Base-by-base conservation (phyloP, 208 protist species). In the Crithidia bombi region DNA sequence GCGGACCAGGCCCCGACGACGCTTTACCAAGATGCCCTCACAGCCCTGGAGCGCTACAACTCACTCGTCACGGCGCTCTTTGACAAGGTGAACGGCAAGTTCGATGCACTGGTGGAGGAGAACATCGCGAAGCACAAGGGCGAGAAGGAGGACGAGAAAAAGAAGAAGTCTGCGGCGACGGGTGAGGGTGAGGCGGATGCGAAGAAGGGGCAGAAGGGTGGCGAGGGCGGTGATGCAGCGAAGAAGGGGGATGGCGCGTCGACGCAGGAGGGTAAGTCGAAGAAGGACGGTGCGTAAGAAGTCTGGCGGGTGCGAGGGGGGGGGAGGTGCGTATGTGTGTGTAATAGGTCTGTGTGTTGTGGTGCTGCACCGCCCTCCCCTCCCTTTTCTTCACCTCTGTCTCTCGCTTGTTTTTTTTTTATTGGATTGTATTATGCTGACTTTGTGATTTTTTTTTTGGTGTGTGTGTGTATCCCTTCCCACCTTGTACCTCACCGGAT, bases 1-100 rank as follows among this genome's bases (percentile, higher is more conserved):
- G 52, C 54, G 32, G 67, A 65, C 11, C 66, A 70, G 52, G 54
- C 55, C 0, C 66, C 44, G 12, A 92, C 87, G 12, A 90, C 91
- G 44, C 78, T 96, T 4, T 85, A 96, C 62, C 73, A 93, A 32
- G 88, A 93, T 56, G 82, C 91, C 2, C 73, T 93, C 19, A 65
- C 58, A 1, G 86, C 88, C 12, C 66, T 96, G 55, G 83, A 92
- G 57, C 59, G 75, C 46, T 93, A 90, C 71, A 89, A 96, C 69
- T 73, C 70, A 32, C 82, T 96, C n/a, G 85, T 96, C 14, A 88
- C 86, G n/a, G 87, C 91, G 4, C 78, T 96, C 15, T 96, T 96
- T 69, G 91, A 96, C 75, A 96, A 96, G 76, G 71, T 91, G 19
- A 77, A 66, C 43, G 91, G 91, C 12, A 96, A 96, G 79, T 96